Evolutionary conservation across 2,329 filamentous ascomycete species (phyloP).

Genomic region (Aspergillus piperis): DNA sequence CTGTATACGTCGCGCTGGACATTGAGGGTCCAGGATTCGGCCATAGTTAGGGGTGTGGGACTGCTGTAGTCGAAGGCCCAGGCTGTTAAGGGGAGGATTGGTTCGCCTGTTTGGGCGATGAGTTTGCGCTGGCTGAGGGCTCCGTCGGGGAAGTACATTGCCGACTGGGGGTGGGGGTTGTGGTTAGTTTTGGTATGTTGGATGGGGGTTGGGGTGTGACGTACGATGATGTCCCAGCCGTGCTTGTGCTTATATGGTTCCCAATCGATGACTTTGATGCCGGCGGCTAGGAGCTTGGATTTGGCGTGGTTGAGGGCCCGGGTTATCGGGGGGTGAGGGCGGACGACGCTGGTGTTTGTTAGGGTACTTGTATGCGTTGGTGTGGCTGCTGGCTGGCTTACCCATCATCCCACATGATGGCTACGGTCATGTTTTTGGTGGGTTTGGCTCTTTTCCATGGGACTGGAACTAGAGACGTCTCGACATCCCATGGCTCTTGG

Average conservation of each 20-base stretch:
- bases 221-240: slow-evolving; percentile 39
- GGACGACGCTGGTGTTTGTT: slow-evolving; percentile 50
- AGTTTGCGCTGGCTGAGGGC: slow-evolving; percentile 33
- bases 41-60: slow-evolving; percentile 25
- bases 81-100: slow-evolving; percentile 47
- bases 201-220: slow-evolving; percentile 1
- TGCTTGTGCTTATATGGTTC: slow-evolving; percentile 37
- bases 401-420: slow-evolving; percentile 66
- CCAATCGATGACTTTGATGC: slow-evolving; percentile 45
- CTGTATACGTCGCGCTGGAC: slow-evolving; percentile 30
- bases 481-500: slow-evolving; percentile 46
- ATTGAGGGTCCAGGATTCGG: slow-evolving; percentile 33
- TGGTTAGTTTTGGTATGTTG: not conserved
- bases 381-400: slow-evolving; percentile 12
- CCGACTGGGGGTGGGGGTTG: slow-evolving; percentile 33
- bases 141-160: slow-evolving; percentile 53
- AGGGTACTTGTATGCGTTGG: not conserved
- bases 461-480: slow-evolving; percentile 43
- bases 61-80: slow-evolving; percentile 37
- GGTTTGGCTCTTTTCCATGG: slow-evolving; percentile 41
- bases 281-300: slow-evolving; percentile 43
- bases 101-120: slow-evolving; percentile 46
- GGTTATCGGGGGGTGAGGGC: slow-evolving; percentile 65
- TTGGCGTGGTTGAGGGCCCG: slow-evolving; percentile 38
- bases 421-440: slow-evolving; percentile 45